phyloP scores from a whole-genome alignment of 805 yeast species.

The Suhomyces tanzawaensis region DNA sequence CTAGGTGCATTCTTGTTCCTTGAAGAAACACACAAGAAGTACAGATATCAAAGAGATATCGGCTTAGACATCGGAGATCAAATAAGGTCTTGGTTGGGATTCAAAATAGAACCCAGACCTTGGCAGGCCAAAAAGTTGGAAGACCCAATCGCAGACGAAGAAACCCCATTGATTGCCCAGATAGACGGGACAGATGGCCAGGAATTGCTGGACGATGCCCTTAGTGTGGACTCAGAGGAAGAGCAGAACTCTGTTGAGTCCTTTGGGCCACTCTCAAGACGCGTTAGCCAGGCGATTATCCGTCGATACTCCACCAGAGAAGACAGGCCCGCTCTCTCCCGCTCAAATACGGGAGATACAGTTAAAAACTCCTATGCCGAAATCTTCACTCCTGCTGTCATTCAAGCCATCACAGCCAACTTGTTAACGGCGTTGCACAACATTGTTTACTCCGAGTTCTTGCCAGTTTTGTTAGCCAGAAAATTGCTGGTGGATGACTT shows the following conservation, averaged over 20 bases:
- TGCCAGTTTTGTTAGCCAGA: conserved; percentile 53
- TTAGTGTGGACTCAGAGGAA: neutral
- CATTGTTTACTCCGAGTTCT: conserved; percentile 50
- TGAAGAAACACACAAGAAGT: conserved; percentile 35
- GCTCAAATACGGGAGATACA: conserved; percentile 1
- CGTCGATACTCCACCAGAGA: conserved; percentile 17
- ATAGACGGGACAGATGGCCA: neutral
- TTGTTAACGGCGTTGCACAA: conserved; percentile 47
- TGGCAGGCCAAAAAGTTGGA: conserved; percentile 18
- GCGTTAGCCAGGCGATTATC: conserved; percentile 13
- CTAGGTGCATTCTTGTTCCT: conserved; percentile 33
- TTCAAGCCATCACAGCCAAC: conserved; percentile 32
- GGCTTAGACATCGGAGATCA: conserved; percentile 40
- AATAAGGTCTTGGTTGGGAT: conserved; percentile 25
- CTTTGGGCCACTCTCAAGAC: conserved; percentile 8
- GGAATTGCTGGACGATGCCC: neutral
- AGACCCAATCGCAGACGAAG: neutral
- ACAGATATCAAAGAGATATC: conserved; percentile 22
- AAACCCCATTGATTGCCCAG: conserved; percentile 5
- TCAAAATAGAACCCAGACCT: conserved; percentile 24
- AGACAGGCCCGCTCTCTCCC: conserved; percentile 11
- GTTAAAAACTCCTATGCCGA: conserved; percentile 10
- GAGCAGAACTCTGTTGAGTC: conserved; percentile 5
- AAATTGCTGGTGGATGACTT: conserved; percentile 22
- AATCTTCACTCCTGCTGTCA: conserved; percentile 29